Evolutionary conservation across 768 basidiomycete genomes (phyloP).

Genomic region (Suillus fuscotomentosus): DNA sequence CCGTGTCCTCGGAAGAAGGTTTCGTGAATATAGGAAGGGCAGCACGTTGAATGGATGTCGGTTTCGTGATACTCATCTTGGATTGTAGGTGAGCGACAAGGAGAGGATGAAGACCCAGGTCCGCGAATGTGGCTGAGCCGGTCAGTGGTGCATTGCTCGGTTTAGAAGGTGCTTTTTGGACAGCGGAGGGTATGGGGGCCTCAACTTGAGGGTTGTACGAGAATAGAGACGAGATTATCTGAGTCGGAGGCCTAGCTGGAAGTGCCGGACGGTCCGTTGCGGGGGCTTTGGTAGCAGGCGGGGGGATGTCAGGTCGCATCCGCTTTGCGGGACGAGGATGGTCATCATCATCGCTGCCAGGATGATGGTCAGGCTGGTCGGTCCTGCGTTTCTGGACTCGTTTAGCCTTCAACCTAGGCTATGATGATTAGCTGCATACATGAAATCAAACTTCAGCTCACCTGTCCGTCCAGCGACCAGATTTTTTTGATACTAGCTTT

Average conservation of each 20-base stretch:
- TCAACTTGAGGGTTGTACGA: constrained; percentile 76
- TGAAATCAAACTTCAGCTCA: constrained; percentile 30
- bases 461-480: constrained; percentile 81
- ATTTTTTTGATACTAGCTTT: constrained; percentile 42
- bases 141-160: constrained; percentile 85
- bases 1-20: constrained; percentile 33
- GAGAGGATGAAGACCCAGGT: constrained; percentile 81
- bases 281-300: constrained; percentile 10
- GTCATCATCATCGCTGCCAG: constrained; percentile 22
- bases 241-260: constrained; percentile 37
- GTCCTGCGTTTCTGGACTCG: constrained; percentile 59
- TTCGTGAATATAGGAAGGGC: constrained; percentile 62
- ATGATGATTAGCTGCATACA: background rate
- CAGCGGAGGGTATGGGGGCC: constrained; percentile 29
- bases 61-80: constrained; percentile 82
- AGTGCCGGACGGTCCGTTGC: constrained; percentile 18
- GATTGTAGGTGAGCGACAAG: constrained; percentile 71
- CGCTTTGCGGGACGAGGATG: constrained; percentile 47
- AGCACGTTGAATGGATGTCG: constrained; percentile 87
- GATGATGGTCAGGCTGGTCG: constrained; percentile 12
- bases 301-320: constrained; percentile 30
- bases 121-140: constrained; percentile 75
- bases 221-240: constrained; percentile 88
- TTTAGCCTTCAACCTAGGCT: constrained; percentile 68
- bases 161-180: constrained; percentile 28